Evolutionary conservation across 306 rosid species (phyloP).

Genomic region (Abrus precatorius): DNA sequence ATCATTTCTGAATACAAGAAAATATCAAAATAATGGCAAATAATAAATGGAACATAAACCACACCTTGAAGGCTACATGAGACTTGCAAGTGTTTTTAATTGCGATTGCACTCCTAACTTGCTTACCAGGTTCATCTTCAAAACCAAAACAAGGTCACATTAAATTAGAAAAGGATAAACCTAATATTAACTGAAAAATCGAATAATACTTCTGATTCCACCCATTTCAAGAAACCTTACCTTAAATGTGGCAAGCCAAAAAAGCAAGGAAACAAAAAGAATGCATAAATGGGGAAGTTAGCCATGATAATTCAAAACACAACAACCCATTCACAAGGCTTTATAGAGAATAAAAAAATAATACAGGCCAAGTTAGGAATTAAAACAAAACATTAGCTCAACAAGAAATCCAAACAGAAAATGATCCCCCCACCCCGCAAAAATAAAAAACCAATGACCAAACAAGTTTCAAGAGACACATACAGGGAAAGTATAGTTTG

Average conservation of each 20-base stretch:
- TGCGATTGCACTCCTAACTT: constrained; percentile 92
- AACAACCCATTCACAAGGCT: constrained; percentile 31
- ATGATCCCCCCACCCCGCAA: background rate
- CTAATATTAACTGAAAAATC: constrained; percentile 37
- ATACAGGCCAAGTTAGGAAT: constrained; percentile 24
- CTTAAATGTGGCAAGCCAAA: constrained; percentile 16
- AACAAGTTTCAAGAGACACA: constrained; percentile 37
- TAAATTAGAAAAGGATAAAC: constrained; percentile 43
- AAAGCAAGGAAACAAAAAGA: constrained; percentile 15
- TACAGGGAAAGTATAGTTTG: constrained; percentile 96
- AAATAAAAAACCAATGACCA: background rate
- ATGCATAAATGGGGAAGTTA: constrained; percentile 9
- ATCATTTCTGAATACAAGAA: constrained; percentile 25
- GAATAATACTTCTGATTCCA: constrained; percentile 38
- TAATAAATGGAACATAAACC: constrained; percentile 38
- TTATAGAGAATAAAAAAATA: constrained; percentile 1
- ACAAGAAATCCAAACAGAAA: constrained; percentile 44
- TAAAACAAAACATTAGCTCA: constrained; percentile 22
- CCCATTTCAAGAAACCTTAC: constrained; percentile 17
- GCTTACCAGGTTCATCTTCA: constrained; percentile 97
- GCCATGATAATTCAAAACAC: constrained; percentile 8
- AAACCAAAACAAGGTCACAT: constrained; percentile 45
- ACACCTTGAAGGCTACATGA: constrained; percentile 95
- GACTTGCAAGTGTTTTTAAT: constrained; percentile 91
- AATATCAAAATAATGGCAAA: background rate